Evolutionary conservation across 2,329 filamentous ascomycete genomes (phyloP).

Genomic region (Colletotrichum costaricense): DNA sequence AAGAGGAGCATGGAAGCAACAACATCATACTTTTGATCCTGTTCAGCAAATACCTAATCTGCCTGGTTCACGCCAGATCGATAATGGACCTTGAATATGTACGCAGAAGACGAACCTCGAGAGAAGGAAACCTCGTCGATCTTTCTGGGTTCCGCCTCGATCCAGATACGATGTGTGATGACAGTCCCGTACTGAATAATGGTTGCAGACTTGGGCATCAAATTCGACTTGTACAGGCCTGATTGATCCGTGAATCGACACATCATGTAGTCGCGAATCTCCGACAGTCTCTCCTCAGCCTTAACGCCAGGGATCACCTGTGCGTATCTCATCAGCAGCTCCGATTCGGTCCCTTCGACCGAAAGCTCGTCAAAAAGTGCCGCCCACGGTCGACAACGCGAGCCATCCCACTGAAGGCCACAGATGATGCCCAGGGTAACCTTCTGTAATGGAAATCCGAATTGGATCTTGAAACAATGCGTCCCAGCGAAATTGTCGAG

Average conservation of each 20-base stretch:
- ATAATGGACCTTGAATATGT: background rate
- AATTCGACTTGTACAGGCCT: background rate
- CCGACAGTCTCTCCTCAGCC: background rate
- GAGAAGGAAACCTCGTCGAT: background rate
- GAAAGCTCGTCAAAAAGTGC: background rate
- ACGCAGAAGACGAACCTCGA: background rate
- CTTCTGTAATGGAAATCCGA: background rate
- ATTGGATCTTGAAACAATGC: background rate
- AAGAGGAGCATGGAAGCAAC: too few species aligned
- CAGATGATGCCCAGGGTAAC: background rate
- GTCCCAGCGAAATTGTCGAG: background rate
- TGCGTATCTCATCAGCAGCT: background rate
- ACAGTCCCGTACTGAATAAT: background rate
- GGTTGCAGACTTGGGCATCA: background rate
- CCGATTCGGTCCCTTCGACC: background rate
- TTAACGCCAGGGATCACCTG: background rate
- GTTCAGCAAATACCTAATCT: background rate
- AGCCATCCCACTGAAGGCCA: constrained; percentile 1
- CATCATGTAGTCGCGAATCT: background rate
- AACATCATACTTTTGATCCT: too few species aligned
- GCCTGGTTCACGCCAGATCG: background rate
- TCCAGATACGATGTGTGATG: background rate
- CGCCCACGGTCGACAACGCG: background rate
- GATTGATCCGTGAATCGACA: background rate
- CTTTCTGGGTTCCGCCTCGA: background rate